Evolutionary conservation across 306 rosid genomes (phyloP).

Genomic region (Morella rubra): DNA sequence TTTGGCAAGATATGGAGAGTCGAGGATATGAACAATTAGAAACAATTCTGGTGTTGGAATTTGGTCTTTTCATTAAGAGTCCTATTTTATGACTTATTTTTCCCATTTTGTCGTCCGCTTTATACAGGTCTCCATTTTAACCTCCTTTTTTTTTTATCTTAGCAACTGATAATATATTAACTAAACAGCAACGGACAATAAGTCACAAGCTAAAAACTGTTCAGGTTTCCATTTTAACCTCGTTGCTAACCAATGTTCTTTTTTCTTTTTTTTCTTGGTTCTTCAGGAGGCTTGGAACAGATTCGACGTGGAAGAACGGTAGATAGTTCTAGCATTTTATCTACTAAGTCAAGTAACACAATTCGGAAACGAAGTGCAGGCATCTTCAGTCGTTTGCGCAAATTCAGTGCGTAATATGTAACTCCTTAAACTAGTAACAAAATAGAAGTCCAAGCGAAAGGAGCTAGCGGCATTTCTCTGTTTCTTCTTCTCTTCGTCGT

Average conservation of each 20-base stretch:
- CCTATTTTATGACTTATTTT: not conserved
- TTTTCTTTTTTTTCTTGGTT: not conserved
- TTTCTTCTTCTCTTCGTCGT: too few relatives aligned
- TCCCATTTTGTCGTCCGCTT: not conserved
- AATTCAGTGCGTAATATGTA: not conserved
- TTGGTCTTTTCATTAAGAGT: not conserved
- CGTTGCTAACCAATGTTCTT: not conserved
- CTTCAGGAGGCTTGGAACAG: slow-evolving; percentile 92
- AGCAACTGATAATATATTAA: not conserved
- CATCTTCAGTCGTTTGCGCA: not conserved
- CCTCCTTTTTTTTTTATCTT: not conserved
- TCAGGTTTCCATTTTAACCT: not conserved
- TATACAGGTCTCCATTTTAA: not conserved
- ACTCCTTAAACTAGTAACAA: too few relatives aligned
- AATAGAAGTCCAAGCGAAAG: too few relatives aligned
- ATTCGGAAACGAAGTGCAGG: not conserved
- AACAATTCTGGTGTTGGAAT: not conserved
- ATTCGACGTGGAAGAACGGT: slow-evolving; percentile 86
- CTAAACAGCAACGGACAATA: too few relatives aligned
- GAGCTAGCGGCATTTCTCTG: too few relatives aligned
- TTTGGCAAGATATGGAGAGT: not conserved
- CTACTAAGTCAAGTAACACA: slow-evolving; percentile 16
- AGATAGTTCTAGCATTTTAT: slow-evolving; percentile 15
- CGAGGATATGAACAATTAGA: not conserved
- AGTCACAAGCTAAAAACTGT: too few relatives aligned